phyloP scores from a whole-genome alignment of 306 rosid species.

The Canavalia gladiata region DNA sequence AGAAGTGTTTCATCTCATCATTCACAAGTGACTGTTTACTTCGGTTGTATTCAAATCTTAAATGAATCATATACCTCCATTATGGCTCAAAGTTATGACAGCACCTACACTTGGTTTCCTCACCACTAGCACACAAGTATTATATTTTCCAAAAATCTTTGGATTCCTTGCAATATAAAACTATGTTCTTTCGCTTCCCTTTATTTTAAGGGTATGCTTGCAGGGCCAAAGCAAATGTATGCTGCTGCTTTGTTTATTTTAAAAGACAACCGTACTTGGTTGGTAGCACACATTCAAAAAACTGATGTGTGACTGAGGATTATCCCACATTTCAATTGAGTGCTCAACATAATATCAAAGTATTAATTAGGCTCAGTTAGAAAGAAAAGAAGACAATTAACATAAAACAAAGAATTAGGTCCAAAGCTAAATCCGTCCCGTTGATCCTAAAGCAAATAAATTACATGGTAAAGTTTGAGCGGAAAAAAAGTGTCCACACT shows the following conservation, averaged over 20 bases:
- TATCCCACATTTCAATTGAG: constrained; percentile 27
- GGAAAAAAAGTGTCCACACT: neutral
- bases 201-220: neutral
- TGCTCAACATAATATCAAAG: constrained; percentile 18
- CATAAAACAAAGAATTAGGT: constrained; percentile 43
- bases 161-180: neutral
- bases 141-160: neutral
- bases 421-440: constrained; percentile 37
- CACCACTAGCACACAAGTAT: neutral
- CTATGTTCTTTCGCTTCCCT: neutral
- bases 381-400: constrained; percentile 29
- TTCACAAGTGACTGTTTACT: neutral
- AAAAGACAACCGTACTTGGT: neutral
- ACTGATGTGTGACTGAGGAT: neutral
- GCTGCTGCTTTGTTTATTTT: neutral
- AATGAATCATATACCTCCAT: neutral
- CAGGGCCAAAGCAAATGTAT: neutral
- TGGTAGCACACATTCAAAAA: neutral
- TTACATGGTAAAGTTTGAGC: constrained; percentile 37
- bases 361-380: constrained; percentile 20
- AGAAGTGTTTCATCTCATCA: neutral
- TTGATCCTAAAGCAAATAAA: constrained; percentile 44
- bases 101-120: neutral
- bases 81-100: neutral
- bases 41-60: neutral